Evolutionary conservation across 106 monocot genomes (phyloP).

Genomic region (Dioscorea alata): DNA sequence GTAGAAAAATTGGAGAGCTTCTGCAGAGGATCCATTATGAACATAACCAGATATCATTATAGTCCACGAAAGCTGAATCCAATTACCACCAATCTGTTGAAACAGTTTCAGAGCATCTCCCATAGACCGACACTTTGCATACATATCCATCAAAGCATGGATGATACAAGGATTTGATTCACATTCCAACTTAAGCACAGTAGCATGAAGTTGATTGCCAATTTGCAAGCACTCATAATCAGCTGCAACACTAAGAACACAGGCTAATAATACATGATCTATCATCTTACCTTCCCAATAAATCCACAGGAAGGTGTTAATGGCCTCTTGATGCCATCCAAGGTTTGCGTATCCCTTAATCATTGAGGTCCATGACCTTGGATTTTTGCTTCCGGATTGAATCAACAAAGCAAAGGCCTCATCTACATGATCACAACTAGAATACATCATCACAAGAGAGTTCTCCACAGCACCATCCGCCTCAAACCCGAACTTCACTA

Average conservation of each 20-base stretch:
- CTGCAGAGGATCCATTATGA: slow-evolving; percentile 10
- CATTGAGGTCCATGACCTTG: slow-evolving; percentile 26
- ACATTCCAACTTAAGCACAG: slow-evolving; percentile 13
- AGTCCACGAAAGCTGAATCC: slow-evolving; percentile 12
- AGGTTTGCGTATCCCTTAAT: slow-evolving; percentile 8
- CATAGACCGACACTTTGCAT: slow-evolving; percentile 21
- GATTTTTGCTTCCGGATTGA: slow-evolving; percentile 8
- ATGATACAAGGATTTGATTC: background rate
- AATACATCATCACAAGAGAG: slow-evolving; percentile 20
- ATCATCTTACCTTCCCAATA: background rate
- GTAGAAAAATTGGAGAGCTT: slow-evolving; percentile 9
- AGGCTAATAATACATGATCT: slow-evolving; percentile 10
- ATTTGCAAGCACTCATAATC: background rate
- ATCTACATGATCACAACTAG: slow-evolving; percentile 1
- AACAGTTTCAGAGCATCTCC: slow-evolving; percentile 16
- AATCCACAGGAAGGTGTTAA: slow-evolving; percentile 4
- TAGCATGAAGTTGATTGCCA: slow-evolving; percentile 15
- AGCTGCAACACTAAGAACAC: slow-evolving; percentile 9
- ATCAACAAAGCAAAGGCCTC: slow-evolving; percentile 2
- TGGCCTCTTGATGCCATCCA: slow-evolving; percentile 6
- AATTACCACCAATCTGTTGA: background rate
- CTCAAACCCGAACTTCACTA: slow-evolving; percentile 22
- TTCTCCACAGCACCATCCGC: slow-evolving; percentile 21
- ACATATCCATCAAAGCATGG: slow-evolving; percentile 26
- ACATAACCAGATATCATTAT: slow-evolving; percentile 15